Evolutionary conservation across 1,139 yeast species (phyloP), one percentile per base, ranked within the genome.

Genomic region (Lizanozyma gosingica): DNA sequence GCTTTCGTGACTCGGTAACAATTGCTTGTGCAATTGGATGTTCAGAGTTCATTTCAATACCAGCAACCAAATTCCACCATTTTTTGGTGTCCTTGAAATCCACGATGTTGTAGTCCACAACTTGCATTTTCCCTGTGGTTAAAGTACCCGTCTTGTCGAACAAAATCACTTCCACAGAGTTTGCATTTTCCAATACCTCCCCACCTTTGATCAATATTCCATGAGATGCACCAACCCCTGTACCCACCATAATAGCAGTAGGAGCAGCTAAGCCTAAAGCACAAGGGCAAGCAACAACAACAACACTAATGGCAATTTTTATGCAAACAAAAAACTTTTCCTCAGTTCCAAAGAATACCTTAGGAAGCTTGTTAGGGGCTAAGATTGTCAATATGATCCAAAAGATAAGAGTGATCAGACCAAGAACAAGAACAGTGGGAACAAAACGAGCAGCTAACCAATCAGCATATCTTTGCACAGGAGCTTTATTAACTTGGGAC

Each of bases 221-320:
- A 59, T 87, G 71, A 11, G 76, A 63, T 0, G 98, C 97, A 33
- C 96, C 97, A 22, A 87, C 83, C 18, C 98, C 98, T 1, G 97
- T 90, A 4, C 97, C 98, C 3, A 92, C 98, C 97, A 92, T 90
- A 3, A 94, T 86, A 0, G 98, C 98, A 1, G 98, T 92, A 0
- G 98, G 98, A 0, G 98, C 95, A 6, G 97, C 97, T 40, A 92
- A 70, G 1, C 98, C 98, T 29, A 92, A 66, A 0, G 97, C 97
- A 71, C 97, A 92, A 0, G 98, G 98, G 62, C 98, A 92, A 0
- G 98, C 98, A 38, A 92, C 97, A 11, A 92, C 96, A 49, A 92
- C 76, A 6, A 92, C 98, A 3, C 95, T 82, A 35, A 94, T 92
- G n/a, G 95, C 83, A 39, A 90, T 70, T 52, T 84, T 80, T 44